Conservation (phyloP, 805 yeast species). For the Allodekkera sacchari region DNA sequence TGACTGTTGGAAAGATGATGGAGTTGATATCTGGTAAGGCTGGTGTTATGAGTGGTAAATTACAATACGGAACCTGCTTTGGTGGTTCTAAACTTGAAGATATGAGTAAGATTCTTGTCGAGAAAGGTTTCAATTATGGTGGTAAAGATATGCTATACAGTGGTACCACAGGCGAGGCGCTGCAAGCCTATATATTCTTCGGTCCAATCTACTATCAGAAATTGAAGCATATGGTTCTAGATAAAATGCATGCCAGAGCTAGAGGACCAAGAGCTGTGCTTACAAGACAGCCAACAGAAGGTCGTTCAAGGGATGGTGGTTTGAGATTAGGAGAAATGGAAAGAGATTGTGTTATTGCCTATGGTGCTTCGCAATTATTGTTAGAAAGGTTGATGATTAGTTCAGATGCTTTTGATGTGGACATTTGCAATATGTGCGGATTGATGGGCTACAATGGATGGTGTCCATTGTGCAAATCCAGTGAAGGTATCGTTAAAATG, state of each 20-base stretch:
- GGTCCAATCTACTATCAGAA: slow-evolving; percentile 98
- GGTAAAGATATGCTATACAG: slow-evolving; percentile 97
- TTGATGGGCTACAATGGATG: slow-evolving; percentile 95
- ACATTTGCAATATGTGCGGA: slow-evolving; percentile 89
- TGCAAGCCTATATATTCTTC: slow-evolving; percentile 95
- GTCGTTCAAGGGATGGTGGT: slow-evolving; percentile 99
- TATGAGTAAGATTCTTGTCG: slow-evolving; percentile 84
- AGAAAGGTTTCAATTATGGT: slow-evolving; percentile 86
- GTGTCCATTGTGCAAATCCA: slow-evolving; percentile 94
- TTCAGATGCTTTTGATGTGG: slow-evolving; percentile 97
- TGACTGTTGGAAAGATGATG: slow-evolving; percentile 99
- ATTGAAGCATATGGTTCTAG: slow-evolving; percentile 97
- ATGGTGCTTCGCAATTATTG: slow-evolving; percentile 93
- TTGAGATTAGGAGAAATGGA: slow-evolving; percentile 99
- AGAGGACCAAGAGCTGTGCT: slow-evolving; percentile 98
- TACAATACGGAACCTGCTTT: slow-evolving; percentile 96
- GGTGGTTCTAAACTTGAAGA: slow-evolving; percentile 97
- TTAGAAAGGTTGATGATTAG: slow-evolving; percentile 93
- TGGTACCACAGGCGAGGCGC: slow-evolving; percentile 94
- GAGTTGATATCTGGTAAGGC: slow-evolving; percentile 96
- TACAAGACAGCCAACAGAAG: slow-evolving; percentile 98
- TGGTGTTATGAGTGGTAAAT: slow-evolving; percentile 84
- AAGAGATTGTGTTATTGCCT: slow-evolving; percentile 98
- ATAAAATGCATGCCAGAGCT: slow-evolving; percentile 99
- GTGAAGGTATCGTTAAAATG: slow-evolving; percentile 83